Evolutionary conservation across 1,139 yeast genomes (phyloP).

Genomic region (Taphrina populina): DNA sequence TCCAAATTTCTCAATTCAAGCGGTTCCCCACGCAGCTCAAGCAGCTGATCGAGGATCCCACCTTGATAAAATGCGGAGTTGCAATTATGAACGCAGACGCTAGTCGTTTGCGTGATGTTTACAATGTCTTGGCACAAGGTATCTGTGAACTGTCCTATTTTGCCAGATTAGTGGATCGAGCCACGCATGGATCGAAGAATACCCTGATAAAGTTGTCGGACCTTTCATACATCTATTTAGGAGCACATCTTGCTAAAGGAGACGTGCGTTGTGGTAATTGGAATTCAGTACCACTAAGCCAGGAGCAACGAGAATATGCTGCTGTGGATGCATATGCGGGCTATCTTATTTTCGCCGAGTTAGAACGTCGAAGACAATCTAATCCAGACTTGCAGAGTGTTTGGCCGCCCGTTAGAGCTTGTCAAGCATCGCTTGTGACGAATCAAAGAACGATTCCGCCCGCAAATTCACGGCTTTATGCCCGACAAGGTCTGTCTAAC

Average conservation of each 20-base stretch:
- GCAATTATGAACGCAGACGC: conserved; percentile 30
- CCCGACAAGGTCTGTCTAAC: no score
- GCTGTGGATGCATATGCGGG: conserved; percentile 32
- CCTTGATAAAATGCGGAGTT: conserved; percentile 22
- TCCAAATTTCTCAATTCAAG: conserved; percentile 16
- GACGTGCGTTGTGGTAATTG: conserved; percentile 23
- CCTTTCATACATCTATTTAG: conserved; percentile 13
- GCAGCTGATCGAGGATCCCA: conserved; percentile 13
- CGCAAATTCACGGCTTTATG: no score
- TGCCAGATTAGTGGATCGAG: conserved; percentile 27
- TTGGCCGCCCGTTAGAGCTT: conserved; percentile 28
- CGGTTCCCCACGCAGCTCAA: conserved; percentile 18
- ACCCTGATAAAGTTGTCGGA: conserved; percentile 10
- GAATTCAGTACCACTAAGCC: conserved; percentile 10
- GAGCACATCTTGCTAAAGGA: conserved; percentile 19
- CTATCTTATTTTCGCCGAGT: conserved; percentile 12
- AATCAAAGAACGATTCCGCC: no score
- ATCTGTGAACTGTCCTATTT: conserved; percentile 25
- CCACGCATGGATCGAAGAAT: conserved; percentile 13
- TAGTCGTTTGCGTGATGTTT: conserved; percentile 28
- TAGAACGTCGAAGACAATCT: conserved; percentile 23
- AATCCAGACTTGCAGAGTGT: background rate
- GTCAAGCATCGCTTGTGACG: conserved; percentile 18
- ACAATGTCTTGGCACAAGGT: conserved; percentile 24
- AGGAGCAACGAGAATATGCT: conserved; percentile 26